Percentiles rank a stretch among this genome's conserved stretches.
phyloP scores from a whole-genome alignment of 495 filamentous ascomycete species.

The Neurospora intermedia region DNA sequence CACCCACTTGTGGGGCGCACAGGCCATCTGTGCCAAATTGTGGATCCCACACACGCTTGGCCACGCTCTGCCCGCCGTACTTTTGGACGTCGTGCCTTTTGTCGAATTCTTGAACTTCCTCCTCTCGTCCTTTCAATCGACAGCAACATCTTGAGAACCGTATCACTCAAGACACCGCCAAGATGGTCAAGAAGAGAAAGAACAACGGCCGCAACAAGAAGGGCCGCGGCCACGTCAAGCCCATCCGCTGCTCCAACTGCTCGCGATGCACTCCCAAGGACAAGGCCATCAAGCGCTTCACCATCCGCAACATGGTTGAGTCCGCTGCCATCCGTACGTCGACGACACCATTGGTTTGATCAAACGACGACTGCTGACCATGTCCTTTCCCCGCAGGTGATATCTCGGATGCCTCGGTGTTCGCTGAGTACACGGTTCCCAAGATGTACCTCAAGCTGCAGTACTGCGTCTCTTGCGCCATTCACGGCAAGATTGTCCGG shows the following conservation, averaged over 20 bases:
- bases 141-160: conserved; percentile 23
- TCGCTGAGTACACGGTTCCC: conserved; percentile 96
- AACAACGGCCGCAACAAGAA: conserved; percentile 99
- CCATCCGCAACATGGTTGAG: conserved; percentile 99
- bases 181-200: conserved; percentile 99
- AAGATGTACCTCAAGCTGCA: conserved; percentile 99
- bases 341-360: not conserved
- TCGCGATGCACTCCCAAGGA: conserved; percentile 99
- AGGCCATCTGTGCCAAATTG: not conserved
- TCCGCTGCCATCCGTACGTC: conserved; percentile 97
- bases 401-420: conserved; percentile 99
- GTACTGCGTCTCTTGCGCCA: conserved; percentile 99
- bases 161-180: conserved; percentile 50
- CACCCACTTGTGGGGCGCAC: not conserved
- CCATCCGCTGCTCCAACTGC: conserved; percentile 99
- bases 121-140: conserved; percentile 16
- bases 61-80: conserved; percentile 1
- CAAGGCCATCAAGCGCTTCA: conserved; percentile 99
- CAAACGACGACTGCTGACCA: conserved; percentile 6
- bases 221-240: conserved; percentile 96
- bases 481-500: conserved; percentile 99
- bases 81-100: not conserved
- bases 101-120: conserved; percentile 19
- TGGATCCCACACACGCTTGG: conserved; percentile 7
- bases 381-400: conserved; percentile 55